Evolutionary conservation across 176 grass and related monocot genomes (phyloP).

Genomic region (Hyparrhenia diplandra): DNA sequence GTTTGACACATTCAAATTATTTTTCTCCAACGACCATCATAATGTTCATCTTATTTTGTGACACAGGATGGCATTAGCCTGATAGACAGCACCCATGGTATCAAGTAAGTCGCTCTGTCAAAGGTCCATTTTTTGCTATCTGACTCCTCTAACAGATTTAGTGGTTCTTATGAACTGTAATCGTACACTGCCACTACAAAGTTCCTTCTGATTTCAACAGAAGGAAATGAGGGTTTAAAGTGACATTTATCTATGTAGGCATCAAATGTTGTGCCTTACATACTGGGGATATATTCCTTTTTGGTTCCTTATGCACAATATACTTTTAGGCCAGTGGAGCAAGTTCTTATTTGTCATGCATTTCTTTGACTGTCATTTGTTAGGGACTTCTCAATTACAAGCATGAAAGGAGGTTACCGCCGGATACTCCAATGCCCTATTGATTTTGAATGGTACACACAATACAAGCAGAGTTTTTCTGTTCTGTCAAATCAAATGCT

Average conservation of each 20-base stretch:
- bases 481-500: not conserved
- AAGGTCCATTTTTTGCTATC: not conserved
- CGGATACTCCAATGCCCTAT: slow-evolving; percentile 64
- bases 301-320: not conserved
- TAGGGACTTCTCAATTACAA: slow-evolving; percentile 93
- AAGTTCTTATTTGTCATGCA: slow-evolving; percentile 16
- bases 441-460: slow-evolving; percentile 82
- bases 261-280: not conserved
- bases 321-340: not conserved
- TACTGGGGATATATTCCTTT: not conserved
- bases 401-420: slow-evolving; percentile 89
- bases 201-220: not conserved
- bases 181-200: not conserved
- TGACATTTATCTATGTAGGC: not conserved
- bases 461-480: not conserved
- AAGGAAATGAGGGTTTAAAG: slow-evolving; percentile 12
- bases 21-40: not conserved
- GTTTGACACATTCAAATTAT: slow-evolving; percentile 3
- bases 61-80: slow-evolving; percentile 88
- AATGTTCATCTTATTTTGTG: slow-evolving; percentile 34
- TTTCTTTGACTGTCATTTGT: slow-evolving; percentile 17
- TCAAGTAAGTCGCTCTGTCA: slow-evolving; percentile 57
- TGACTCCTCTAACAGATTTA: not conserved
- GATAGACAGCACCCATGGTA: slow-evolving; percentile 57
- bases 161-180: not conserved